Conservation (phyloP, 306 rosid species). For the Nissolia schottii region DNA sequence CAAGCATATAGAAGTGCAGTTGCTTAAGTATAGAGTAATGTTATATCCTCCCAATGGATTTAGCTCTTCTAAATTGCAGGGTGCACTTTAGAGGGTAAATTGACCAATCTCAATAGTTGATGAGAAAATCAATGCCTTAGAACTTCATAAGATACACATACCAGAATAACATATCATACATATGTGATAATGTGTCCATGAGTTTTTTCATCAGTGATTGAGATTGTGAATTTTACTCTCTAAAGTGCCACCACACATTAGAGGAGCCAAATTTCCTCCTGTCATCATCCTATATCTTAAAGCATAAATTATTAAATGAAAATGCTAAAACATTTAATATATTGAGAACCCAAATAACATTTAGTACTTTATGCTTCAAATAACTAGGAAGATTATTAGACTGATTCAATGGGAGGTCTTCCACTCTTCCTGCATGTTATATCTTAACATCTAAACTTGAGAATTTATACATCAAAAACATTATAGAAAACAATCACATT, state of each 20-base stretch:
- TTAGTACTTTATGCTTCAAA: background rate
- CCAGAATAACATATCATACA: background rate
- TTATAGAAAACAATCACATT: background rate
- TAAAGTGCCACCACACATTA: background rate
- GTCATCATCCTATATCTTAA: background rate
- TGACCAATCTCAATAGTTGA: background rate
- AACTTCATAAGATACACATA: too few relatives aligned
- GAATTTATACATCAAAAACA: background rate
- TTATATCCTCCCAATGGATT: background rate
- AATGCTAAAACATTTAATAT: background rate
- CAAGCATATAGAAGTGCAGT: background rate
- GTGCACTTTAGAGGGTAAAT: background rate
- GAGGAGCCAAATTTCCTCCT: background rate
- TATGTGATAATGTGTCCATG: background rate
- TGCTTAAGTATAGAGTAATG: background rate
- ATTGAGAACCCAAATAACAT: background rate
- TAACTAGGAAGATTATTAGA: background rate
- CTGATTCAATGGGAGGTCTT: background rate
- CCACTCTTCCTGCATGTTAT: background rate
- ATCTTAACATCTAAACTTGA: background rate
- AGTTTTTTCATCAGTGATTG: background rate
- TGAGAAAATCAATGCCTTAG: background rate
- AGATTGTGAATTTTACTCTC: background rate
- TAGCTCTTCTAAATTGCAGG: background rate
- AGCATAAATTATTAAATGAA: background rate